Evolutionary conservation across 1,139 yeast species (phyloP).

Genomic region (Suhomyces wounanorum): DNA sequence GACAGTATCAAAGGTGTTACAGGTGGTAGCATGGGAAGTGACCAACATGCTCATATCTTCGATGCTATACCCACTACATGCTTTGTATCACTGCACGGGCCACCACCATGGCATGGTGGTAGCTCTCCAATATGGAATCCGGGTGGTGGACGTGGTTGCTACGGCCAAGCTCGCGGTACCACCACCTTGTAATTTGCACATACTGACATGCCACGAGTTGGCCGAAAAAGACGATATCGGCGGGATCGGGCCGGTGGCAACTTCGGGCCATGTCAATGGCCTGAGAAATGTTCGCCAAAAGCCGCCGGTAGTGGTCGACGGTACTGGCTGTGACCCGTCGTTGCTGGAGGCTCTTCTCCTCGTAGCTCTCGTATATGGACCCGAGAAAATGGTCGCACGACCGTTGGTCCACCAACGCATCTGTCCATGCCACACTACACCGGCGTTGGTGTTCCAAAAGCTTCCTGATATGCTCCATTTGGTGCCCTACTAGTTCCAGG

Average conservation of each 20-base stretch:
- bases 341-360: constrained; percentile 19
- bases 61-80: neutral
- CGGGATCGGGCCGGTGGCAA: neutral
- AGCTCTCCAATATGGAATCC: neutral
- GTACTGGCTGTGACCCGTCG: constrained; percentile 2
- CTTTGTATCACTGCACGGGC: neutral
- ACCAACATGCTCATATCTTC: too few species aligned
- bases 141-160: neutral
- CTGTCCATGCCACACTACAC: constrained; percentile 22
- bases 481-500: neutral
- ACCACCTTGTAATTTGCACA: constrained; percentile 4
- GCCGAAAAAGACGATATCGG: neutral
- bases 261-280: neutral
- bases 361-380: constrained; percentile 23
- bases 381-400: constrained; percentile 14
- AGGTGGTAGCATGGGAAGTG: too few species aligned
- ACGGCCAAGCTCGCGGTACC: constrained; percentile 5
- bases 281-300: neutral
- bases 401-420: constrained; percentile 16
- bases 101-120: constrained; percentile 4
- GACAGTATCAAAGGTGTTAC: too few species aligned
- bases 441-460: constrained; percentile 19
- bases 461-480: neutral
- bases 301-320: neutral
- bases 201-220: constrained; percentile 3